These are phyloP conservation scores for Ogataea hybrid DNA, from an alignment of 1,139 yeast genomes.

Conservation along the genomic window DNA sequence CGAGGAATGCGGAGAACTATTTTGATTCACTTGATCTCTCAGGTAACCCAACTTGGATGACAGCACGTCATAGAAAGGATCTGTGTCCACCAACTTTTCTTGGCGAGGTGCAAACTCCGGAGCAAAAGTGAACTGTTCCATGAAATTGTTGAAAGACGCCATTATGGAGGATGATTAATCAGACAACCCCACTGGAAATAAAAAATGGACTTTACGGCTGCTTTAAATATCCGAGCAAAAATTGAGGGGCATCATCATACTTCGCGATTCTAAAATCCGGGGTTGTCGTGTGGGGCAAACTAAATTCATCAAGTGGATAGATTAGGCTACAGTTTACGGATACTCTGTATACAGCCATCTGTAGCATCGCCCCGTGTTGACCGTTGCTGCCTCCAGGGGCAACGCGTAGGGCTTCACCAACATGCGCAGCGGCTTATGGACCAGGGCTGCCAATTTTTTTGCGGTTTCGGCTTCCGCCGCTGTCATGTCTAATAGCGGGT, in stretches of 20 bases:
- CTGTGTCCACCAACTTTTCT: constrained; percentile 10
- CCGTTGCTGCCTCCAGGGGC: background rate
- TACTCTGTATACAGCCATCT: constrained; percentile 4
- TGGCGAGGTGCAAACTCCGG: constrained; percentile 10
- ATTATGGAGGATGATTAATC: constrained; percentile 3
- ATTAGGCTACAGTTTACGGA: constrained; percentile 1
- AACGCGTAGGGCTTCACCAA: background rate
- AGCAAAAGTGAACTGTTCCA: constrained; percentile 7
- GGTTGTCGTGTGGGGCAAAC: constrained; percentile 10
- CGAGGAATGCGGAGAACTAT: constrained; percentile 29
- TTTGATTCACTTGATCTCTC: constrained; percentile 15
- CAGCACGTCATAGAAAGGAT: constrained; percentile 18
- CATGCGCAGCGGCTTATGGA: constrained; percentile 3
- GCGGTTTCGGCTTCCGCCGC: constrained; percentile 4
- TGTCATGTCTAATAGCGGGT: constrained; percentile 5
- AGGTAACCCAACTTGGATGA: constrained; percentile 17
- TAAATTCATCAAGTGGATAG: background rate
- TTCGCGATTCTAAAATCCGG: constrained; percentile 6
- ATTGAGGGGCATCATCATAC: constrained; percentile 7
- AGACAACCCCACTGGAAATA: constrained; percentile 6
- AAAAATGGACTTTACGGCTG: constrained; percentile 10
- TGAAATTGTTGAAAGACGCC: constrained; percentile 13
- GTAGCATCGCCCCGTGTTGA: background rate
- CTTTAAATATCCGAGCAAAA: constrained; percentile 8
- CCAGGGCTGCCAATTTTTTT: constrained; percentile 6